Base-by-base conservation (phyloP, 495 filamentous ascomycete genomes). In the Rostrohypoxylon terebratum region DNA sequence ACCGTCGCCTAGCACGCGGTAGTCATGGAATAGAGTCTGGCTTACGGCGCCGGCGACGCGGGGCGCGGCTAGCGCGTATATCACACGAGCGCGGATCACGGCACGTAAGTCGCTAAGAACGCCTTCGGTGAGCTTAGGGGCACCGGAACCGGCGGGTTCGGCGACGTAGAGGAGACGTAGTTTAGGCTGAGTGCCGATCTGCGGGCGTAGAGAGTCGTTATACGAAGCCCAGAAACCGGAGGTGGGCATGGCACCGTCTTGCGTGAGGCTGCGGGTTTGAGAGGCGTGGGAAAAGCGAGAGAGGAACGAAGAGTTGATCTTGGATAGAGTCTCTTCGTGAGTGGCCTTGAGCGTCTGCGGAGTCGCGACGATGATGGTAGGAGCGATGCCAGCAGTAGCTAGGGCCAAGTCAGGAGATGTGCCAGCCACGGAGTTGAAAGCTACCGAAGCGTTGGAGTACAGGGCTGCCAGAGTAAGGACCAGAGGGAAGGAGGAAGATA, bases 21-120 rank as follows among this genome's bases (percentile, higher is more conserved):
- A 98, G 76, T 99, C 96, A 73, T 93, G 95, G 34, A 94, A 85
- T 66, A 91, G 88, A 10, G 93, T 96, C 81, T 98, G 94, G 2
- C 88, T 79, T 16, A 94, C 88, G 0, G 96, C 92, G 21, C 96
- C 96, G 4, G 94, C 95, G 21, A 98, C 91, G 31, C 87, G 86
- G 7, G 94, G 83, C 3, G 92, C 90, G 50, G 94, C 92, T 31
- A 98, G 84, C 0, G 93, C 94, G 80, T 97, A 97, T 20, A 96
- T 85, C 53, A 97, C 84, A 36, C 94, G 89, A 9, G 94, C 90
- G 10, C 91, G 88, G 7, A 91, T 94, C 80, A 92, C 93, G 14
- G 93, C 82, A 16, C 94, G 87, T 45, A 98, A 81, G 72, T 97
- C 93, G 1, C 90, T 91, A 23, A 99, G 81, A 25, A 90, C 88